These are phyloP conservation scores for Endoconidiophora polonica DNA, from an alignment of 2,329 filamentous ascomycete genomes.

Conservation along the genomic window DNA sequence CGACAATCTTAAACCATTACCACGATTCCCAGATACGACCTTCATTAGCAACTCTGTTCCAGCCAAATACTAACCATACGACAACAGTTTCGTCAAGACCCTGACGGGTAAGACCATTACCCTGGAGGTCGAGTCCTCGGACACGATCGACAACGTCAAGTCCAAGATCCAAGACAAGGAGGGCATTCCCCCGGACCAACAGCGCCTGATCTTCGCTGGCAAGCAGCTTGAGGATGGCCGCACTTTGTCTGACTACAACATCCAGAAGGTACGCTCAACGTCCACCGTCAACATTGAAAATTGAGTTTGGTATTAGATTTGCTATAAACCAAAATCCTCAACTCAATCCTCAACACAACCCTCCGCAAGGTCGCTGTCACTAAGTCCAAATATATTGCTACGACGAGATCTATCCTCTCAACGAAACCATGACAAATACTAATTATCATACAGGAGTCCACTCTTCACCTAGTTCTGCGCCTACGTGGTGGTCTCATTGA, in stretches of 20 bases:
- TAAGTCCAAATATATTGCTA: too few species aligned
- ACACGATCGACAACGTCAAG: constrained; percentile 99
- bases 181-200: constrained; percentile 93
- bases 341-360: background rate
- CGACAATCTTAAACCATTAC: background rate
- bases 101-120: constrained; percentile 99
- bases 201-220: constrained; percentile 96
- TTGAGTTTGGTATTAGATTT: background rate
- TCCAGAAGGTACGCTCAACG: constrained; percentile 52
- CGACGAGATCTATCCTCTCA: too few species aligned
- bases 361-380: background rate
- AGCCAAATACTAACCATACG: constrained; percentile 7
- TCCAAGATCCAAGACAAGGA: constrained; percentile 99
- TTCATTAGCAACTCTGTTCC: too few species aligned
- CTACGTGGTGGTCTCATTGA: constrained; percentile 99
- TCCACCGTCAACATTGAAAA: too few species aligned
- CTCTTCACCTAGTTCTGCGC: constrained; percentile 94
- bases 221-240: constrained; percentile 99
- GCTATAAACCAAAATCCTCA: background rate
- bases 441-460: constrained; percentile 47
- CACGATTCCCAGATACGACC: too few species aligned
- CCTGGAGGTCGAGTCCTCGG: constrained; percentile 95
- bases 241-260: constrained; percentile 96
- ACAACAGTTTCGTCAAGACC: constrained; percentile 93
- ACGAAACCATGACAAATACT: constrained; percentile 1